Evolutionary conservation across 176 grass and related monocot genomes (phyloP), one percentile per base, ranked within the genome.

Genomic region (Guadua angustifolia): DNA sequence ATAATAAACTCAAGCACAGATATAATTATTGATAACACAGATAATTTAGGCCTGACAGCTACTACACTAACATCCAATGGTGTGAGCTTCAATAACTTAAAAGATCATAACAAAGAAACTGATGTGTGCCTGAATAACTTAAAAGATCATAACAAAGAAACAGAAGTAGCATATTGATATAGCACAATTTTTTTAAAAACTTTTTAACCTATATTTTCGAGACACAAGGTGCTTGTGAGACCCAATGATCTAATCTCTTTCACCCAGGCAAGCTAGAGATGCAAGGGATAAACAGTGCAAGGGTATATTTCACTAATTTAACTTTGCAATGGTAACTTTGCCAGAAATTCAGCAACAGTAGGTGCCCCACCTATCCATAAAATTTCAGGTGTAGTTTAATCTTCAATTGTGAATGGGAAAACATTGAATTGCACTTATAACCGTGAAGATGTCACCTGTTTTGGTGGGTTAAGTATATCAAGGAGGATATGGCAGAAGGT

Each of bases 261-360:
- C n/a, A 75, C 75, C 15, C 74, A 74, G 12, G 29, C 32, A 43
- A 62, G 44, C 7, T 50, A 36, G 7, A 39, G n/a, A 51, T 59
- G 11, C 22, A 43, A 43, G 33, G 42, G 15, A 53, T 42, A 79
- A 85, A 56, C 0, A 24, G 57, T 57, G 21, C 57, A 77, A 77
- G 62, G 35, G 46, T 68, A 53, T 9, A 68, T 74, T 77, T 81
- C 45, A 52, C 57, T 13, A 67, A 64, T 38, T 60, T 73, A 55
- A 26, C 66, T 79, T 36, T 39, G 36, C 18, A 44, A 78, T 50
- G 53, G 46, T 59, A 74, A 85, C 40, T 59, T 73, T 79, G 51
- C 38, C 51, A 44, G 35, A 82, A 74, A n/a, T 62, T 81, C 69
- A 86, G 81, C 50, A 50, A 84, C 17, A 73, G 39, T 18, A 24